These are phyloP conservation scores for Tulasnella sp. DNA, from an alignment of 768 basidiomycete genomes.

Conservation along the genomic window DNA sequence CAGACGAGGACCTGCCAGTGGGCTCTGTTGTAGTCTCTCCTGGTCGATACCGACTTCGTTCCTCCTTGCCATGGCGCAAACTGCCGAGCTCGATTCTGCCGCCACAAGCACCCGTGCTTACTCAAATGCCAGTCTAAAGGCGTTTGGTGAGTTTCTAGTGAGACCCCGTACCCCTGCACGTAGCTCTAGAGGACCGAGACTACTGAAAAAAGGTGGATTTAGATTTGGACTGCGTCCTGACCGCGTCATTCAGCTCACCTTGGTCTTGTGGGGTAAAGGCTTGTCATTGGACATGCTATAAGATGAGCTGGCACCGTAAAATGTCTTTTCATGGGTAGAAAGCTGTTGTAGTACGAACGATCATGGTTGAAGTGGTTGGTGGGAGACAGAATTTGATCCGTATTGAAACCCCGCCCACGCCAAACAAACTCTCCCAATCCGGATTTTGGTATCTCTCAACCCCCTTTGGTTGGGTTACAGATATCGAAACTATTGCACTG, in stretches of 20 bases:
- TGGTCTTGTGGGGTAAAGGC: not conserved
- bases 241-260: not conserved
- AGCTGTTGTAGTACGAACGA: not conserved
- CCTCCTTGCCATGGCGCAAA: constrained; percentile 56
- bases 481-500: too few species aligned
- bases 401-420: too few species aligned
- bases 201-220: not conserved
- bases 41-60: constrained; percentile 33
- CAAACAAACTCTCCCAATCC: too few species aligned
- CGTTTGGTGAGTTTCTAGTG: not conserved
- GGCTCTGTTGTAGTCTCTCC: constrained; percentile 58
- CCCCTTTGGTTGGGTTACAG: too few species aligned
- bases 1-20: constrained; percentile 43
- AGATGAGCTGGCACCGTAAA: too few species aligned
- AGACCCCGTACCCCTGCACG: not conserved
- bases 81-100: constrained; percentile 23
- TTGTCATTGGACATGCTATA: not conserved
- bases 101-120: not conserved
- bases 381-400: not conserved
- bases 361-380: not conserved
- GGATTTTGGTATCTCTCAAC: too few species aligned
- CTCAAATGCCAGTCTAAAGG: not conserved
- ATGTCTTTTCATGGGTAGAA: not conserved
- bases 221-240: not conserved
- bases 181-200: not conserved